Evolutionary conservation across 2,329 filamentous ascomycete genomes (phyloP), one percentile per base, ranked within the genome.

Genomic region (Pseudocercospora eumusae): DNA sequence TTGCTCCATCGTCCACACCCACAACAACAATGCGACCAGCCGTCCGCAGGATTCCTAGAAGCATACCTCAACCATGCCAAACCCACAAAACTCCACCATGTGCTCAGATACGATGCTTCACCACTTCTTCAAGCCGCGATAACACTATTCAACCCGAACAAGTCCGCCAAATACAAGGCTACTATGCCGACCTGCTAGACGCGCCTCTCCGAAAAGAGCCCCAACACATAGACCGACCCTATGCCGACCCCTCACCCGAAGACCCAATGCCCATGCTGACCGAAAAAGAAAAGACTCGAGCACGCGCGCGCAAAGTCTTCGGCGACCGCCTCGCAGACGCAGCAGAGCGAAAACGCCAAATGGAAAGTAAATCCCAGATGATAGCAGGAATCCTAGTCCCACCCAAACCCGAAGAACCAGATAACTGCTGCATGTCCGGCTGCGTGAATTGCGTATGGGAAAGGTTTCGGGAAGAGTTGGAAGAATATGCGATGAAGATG

Each of bases 391-490:
- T 98, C 0, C 78, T 86, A 18, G 89, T 98, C 4, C 95, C 95
- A 1, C 93, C 92, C 0, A 85, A 85, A 53, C 95, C 95, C 0
- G 83, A 86, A 53, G 93, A 99, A 77, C 95, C 95, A 3, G 95
- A 98, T 72, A 97, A 99, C 74, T 99, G 95, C 83, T 99, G 95
- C 78, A 99, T 99, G 95, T 95, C 91, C 73, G 95, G 95, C 2
- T 99, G 95, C 75, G 93, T 96, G 54, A 93, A 98, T 75, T 99
- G 95, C 76, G 95, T 98, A 2, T 98, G 93, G 93, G 93, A 97
- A 70, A 82, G 86, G 57, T 98, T 88, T 76, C 84, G 93, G 8
- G 93, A 99, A 68, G 95, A 98, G 57, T 83, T 98, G 77, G 93
- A 98, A 75, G 90, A 91, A 61, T 98, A 92, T 91, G 89, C 88